Base-by-base conservation (phyloP, 2,329 filamentous ascomycete genomes). In the Trichoderma sp. region DNA sequence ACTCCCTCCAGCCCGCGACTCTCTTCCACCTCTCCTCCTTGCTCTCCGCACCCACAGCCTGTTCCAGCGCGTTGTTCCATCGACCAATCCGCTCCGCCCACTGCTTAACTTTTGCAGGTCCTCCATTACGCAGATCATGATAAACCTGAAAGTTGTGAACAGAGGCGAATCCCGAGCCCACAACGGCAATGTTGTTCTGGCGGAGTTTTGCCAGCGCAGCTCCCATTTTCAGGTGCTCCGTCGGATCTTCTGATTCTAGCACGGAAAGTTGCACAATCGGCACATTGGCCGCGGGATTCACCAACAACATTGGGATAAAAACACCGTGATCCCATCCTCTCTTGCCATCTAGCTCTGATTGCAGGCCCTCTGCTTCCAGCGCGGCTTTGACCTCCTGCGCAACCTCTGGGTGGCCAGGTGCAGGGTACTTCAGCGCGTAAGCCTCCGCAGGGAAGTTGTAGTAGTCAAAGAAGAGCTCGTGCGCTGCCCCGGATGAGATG, bases 251-350 rank as follows among this genome's bases (percentile, higher is more conserved):
- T 21, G 81, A 84, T 32, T 73, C 71, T 4, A 89, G 81, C 13
- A 89, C 85, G 1, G 84, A 86, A 66, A 89, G 73, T 74, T 88
- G 86, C n/a, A 89, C 79, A 34, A 89, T 80, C 59, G 87, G 86
- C 2, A 86, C 75, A 68, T 82, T 77, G 71, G 85, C 86, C 52
- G 78, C 72, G 24, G 87, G 86, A 68, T 84, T 77, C 72, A 86
- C 83, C 54, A 89, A 84, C 56, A 83, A 80, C 77, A 89, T 79
- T 7, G 86, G 86, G 30, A 89, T 77, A 75, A 88, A 89, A 68
- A 89, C 85, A 78, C 86, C 87, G 74, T 89, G 87, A 74, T 89
- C 86, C 86, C 86, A 89, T 69, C 83, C 79, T 51, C 83, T 80
- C 68, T 76, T 63, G 16, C 66, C 71, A 70, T 85, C 79, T 14